Base-by-base conservation (phyloP, 2,329 filamentous ascomycete genomes). In the Sporothrix phasma region DNA sequence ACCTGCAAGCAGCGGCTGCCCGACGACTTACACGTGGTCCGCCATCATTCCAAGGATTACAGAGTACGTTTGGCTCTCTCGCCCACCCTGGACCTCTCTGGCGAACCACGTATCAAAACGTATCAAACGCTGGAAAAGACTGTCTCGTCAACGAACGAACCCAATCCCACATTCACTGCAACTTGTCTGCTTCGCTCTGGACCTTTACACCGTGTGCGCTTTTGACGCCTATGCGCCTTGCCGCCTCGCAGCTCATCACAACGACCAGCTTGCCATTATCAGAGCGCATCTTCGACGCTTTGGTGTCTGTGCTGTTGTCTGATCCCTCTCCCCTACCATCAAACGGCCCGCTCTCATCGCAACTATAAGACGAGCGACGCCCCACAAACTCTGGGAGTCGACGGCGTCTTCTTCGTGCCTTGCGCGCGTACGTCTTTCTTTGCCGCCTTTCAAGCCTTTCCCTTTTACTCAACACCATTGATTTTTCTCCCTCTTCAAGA, bases 61-160 rank as follows among this genome's bases (percentile, higher is more conserved):
- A 13, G 11, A 13, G 11, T 13, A 37, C 34, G 8, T 31, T 17
- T 34, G 3, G 10, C n/a, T 37, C 51, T 11, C 31, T 54, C 22
- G 19, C 1, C 51, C 31, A 56, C 51, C 11, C 41, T 46, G 39
- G 24, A 24, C 3, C 3, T 26, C 24, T 47, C 31, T 61, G 45
- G 22, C 45, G 59, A 61, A 61, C 59, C 59, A 61, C 59, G 54
- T 64, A 64, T 64, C 39, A 60, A 39, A 45, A 56, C 46, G 51
- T 39, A 56, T 47, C 45, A 26, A 24, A 56, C 31, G 51, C 51
- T 39, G 31, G 31, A 37, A 31, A 22, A 43, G 43, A 37, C 53
- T 34, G 37, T 29, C 53, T 45, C 17, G 51, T 54, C 62, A 45
- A 64, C 62, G 54, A 56, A 39, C 51, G 34, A 56, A 61, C 45